Evolutionary conservation across 2,329 filamentous ascomycete species (phyloP), one percentile per base, ranked within the genome.

Genomic region (Emergomyces pasteurianus): DNA sequence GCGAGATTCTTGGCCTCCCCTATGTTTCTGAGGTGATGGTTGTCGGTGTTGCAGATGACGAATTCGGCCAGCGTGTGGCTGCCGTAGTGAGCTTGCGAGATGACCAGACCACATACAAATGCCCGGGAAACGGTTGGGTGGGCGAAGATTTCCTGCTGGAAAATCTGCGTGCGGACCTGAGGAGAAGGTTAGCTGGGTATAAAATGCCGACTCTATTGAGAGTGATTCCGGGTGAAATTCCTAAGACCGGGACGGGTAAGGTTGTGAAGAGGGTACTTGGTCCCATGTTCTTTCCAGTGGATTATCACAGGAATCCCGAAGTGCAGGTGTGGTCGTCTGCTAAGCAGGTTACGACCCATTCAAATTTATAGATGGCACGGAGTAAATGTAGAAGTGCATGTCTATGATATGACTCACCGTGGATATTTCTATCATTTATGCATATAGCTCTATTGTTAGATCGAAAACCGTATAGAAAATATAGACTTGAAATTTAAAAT

Each of bases 221-320:
- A 40, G 49, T 81, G 31, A 68, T 77, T 4, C 68, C 75, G 36
- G 58, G 58, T n/a, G 79, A 81, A 65, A 66, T 81, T 43, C 78
- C 78, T 2, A 81, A 81, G 65, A 76, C 74, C 26, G 74, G 67
- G 0, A 80, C 77, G 0, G 78, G 78, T 0, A 81, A 81, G 66
- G 76, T 81, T n/a, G 73, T 77, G 60, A 81, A 81, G 70, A 80
- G 79, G 66, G 66, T 72, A 2, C 65, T 77, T n/a, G 72, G 75
- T 0, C 74, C 74, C 10, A 62, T 65, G 38, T 76, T 71, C 63
- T 78, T 77, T 58, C 68, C 71, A 2, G 40, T n/a, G 12, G 61
- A 66, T 55, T 70, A 71, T 61, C 31, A 52, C 4, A 61, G 61
- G 26, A 61, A 67, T 60, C 60, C 59, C 31, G 64, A 64, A 31